Evolutionary conservation across 768 basidiomycete genomes (phyloP).

Genomic region (Lentinula raphanica): DNA sequence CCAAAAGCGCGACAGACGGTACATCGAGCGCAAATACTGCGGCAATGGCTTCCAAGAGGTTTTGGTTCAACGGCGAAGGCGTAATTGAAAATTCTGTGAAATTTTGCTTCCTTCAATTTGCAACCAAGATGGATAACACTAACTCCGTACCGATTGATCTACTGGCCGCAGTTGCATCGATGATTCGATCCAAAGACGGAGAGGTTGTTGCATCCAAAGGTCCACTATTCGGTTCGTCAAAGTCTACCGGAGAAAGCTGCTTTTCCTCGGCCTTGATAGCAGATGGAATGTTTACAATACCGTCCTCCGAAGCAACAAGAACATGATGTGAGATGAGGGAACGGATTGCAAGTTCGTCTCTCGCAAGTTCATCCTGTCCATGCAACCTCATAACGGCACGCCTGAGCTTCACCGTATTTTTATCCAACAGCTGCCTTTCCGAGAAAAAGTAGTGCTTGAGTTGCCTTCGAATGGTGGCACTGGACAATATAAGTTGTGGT

Average conservation of each 20-base stretch:
- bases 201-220: background rate
- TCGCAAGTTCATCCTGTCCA: background rate
- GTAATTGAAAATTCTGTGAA: slow-evolving; percentile 38
- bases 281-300: slow-evolving; percentile 47
- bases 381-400: slow-evolving; percentile 16
- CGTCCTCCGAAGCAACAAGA: slow-evolving; percentile 53
- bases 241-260: slow-evolving; percentile 8
- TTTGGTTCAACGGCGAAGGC: slow-evolving; percentile 50
- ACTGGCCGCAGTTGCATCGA: background rate
- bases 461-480: slow-evolving; percentile 61
- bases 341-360: background rate
- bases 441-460: slow-evolving; percentile 48
- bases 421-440: slow-evolving; percentile 56
- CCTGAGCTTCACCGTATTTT: slow-evolving; percentile 34
- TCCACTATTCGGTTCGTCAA: background rate
- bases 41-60: slow-evolving; percentile 63
- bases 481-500: slow-evolving; percentile 64
- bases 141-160: slow-evolving; percentile 1
- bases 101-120: background rate
- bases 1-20: slow-evolving; percentile 59
- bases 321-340: slow-evolving; percentile 43
- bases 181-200: background rate
- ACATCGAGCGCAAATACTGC: slow-evolving; percentile 70
- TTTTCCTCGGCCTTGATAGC: slow-evolving; percentile 12
- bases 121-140: background rate